These are phyloP conservation scores for Heliophila coronopifolia DNA, from an alignment of 441 rosid genomes.

Conservation along the genomic window DNA sequence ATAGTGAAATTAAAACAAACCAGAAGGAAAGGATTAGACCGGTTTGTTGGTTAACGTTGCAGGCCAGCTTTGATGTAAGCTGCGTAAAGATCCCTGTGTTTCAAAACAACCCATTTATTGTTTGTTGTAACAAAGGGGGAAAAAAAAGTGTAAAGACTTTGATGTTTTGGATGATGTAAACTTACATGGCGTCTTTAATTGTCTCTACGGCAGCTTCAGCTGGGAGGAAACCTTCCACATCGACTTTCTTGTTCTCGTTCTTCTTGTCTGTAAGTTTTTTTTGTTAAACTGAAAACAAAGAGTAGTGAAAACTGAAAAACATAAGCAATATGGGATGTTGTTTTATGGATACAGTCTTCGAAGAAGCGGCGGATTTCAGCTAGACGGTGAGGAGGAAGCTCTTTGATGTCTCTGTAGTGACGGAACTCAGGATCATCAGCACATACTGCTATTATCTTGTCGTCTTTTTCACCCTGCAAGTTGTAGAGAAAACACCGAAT, in stretches of 20 bases:
- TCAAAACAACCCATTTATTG: constrained; percentile 1
- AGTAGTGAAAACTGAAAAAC: constrained; percentile 26
- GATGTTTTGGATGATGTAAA: constrained; percentile 2
- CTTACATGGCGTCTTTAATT: constrained; percentile 86
- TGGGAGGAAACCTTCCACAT: constrained; percentile 81
- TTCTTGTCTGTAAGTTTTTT: constrained; percentile 66
- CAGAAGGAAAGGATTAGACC: not conserved
- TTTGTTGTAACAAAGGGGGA: not conserved
- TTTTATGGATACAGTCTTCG: constrained; percentile 82
- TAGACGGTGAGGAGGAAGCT: constrained; percentile 95
- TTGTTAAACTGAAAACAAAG: constrained; percentile 20
- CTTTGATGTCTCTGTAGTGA: constrained; percentile 84
- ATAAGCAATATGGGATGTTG: constrained; percentile 4
- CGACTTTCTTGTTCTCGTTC: constrained; percentile 96
- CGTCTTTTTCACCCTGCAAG: constrained; percentile 89
- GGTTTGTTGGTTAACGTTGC: constrained; percentile 44
- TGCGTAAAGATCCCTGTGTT: constrained; percentile 88
- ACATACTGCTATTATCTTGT: constrained; percentile 95
- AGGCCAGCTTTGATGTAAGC: constrained; percentile 82
- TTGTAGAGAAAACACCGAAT: no score
- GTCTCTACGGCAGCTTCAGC: constrained; percentile 66
- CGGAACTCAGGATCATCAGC: constrained; percentile 98
- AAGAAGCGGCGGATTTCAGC: constrained; percentile 97
- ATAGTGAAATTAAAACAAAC: constrained; percentile 6
- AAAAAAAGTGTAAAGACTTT: not conserved